A percentile compares a stretch with the other conserved stretches of the same genome.
phyloP scores from a whole-genome alignment of 2,329 filamentous ascomycete species.

The Rhytidhysteron rufulum region DNA sequence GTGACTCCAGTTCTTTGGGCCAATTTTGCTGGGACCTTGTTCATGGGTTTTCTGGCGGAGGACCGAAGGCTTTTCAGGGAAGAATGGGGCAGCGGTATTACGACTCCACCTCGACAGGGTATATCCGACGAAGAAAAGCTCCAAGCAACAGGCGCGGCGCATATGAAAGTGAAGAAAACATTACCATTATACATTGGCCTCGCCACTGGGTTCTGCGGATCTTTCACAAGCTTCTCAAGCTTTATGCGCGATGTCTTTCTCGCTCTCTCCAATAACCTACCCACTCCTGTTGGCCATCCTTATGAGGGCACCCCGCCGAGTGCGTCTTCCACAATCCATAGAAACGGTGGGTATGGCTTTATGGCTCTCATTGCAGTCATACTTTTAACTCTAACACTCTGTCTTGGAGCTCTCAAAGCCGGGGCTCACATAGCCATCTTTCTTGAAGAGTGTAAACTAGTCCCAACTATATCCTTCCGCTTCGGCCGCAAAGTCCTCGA shows the following conservation, averaged over 20 bases:
- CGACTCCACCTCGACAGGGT: constrained; percentile 21
- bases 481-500: constrained; percentile 62
- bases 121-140: constrained; percentile 44
- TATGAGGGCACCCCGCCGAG: constrained; percentile 25
- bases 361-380: constrained; percentile 74
- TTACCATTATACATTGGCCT: constrained; percentile 86
- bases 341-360: constrained; percentile 76
- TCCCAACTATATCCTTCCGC: constrained; percentile 57
- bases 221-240: constrained; percentile 84
- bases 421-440: constrained; percentile 73
- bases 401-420: constrained; percentile 63
- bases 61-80: constrained; percentile 70
- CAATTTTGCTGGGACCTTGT: constrained; percentile 74
- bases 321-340: constrained; percentile 33
- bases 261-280: constrained; percentile 70
- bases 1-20: constrained; percentile 77
- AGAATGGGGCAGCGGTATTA: constrained; percentile 56
- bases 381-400: constrained; percentile 68
- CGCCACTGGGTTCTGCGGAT: constrained; percentile 82
- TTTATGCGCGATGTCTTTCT: constrained; percentile 80
- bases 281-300: constrained; percentile 46
- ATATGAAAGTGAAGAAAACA: constrained; percentile 67
- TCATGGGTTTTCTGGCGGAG: constrained; percentile 84
- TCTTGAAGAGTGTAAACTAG: constrained; percentile 53
- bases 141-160: constrained; percentile 41